These are phyloP conservation scores for Neolentinus lepideus DNA, from an alignment of 1,284 basidiomycete species.

Conservation along the genomic window DNA sequence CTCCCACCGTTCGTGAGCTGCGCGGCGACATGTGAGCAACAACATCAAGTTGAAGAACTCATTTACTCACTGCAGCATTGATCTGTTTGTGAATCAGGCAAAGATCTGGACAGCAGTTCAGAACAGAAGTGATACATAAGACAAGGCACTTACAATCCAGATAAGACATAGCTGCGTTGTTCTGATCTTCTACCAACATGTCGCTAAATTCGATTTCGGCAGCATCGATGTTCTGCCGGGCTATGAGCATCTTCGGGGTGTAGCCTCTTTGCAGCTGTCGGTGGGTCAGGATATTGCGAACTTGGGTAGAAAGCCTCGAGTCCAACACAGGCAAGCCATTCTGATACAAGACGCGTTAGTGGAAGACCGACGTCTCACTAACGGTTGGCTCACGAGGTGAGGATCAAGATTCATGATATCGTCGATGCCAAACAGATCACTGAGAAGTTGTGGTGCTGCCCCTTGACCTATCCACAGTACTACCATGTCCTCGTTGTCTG, in stretches of 20 bases:
- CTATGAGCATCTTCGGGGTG: slow-evolving; percentile 66
- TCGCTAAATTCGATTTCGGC: slow-evolving; percentile 95
- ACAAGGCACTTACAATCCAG: slow-evolving; percentile 64
- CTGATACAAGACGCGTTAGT: slow-evolving; percentile 26
- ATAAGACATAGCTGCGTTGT: slow-evolving; percentile 91
- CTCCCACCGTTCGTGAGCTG: background rate
- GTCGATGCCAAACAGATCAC: slow-evolving; percentile 84
- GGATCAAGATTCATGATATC: slow-evolving; percentile 71
- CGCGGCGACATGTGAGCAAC: background rate
- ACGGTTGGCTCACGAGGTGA: slow-evolving; percentile 46
- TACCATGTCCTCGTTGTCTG: slow-evolving; percentile 90
- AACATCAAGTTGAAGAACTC: background rate
- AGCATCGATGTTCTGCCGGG: slow-evolving; percentile 91
- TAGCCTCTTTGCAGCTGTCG: slow-evolving; percentile 56
- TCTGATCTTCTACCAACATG: slow-evolving; percentile 95
- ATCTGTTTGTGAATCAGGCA: slow-evolving; percentile 57
- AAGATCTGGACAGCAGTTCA: slow-evolving; percentile 28
- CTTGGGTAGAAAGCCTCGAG: slow-evolving; percentile 78
- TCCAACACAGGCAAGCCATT: slow-evolving; percentile 68
- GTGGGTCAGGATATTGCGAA: slow-evolving; percentile 76
- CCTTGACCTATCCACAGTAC: slow-evolving; percentile 90
- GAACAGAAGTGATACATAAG: background rate
- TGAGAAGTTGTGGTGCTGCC: slow-evolving; percentile 76
- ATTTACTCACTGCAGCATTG: slow-evolving; percentile 44
- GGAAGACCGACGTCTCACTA: slow-evolving; percentile 2